These are phyloP conservation scores for Paxillus involutus DNA, from an alignment of 768 basidiomycete species.

Conservation along the genomic window DNA sequence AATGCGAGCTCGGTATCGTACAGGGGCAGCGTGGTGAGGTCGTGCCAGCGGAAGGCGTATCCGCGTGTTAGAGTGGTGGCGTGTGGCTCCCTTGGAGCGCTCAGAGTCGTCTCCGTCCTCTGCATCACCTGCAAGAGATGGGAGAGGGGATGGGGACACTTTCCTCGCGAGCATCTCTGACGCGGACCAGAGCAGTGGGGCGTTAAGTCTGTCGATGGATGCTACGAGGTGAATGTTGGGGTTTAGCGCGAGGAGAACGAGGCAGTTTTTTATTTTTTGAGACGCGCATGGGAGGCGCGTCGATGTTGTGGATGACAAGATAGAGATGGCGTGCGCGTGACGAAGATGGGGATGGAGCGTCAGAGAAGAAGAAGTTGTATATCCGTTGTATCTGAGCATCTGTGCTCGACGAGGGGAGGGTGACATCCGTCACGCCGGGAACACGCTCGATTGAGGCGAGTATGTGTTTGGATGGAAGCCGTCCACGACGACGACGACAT, in stretches of 20 bases:
- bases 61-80: conserved; percentile 46
- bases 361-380: conserved; percentile 55
- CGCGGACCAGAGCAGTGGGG: conserved; percentile 81
- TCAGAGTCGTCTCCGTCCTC: no score
- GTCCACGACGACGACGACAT: conserved; percentile 78
- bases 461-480: conserved; percentile 70
- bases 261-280: conserved; percentile 60
- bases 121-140: background rate
- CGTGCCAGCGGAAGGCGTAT: conserved; percentile 85
- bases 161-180: conserved; percentile 63
- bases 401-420: conserved; percentile 26
- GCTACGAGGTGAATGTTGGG: conserved; percentile 80
- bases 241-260: conserved; percentile 71
- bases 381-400: conserved; percentile 69
- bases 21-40: conserved; percentile 79
- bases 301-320: conserved; percentile 88
- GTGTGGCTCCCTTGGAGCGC: no score
- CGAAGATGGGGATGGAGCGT: conserved; percentile 13
- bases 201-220: conserved; percentile 85
- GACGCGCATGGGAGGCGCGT: conserved; percentile 67
- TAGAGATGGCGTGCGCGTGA: conserved; percentile 49
- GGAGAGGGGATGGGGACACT: conserved; percentile 7
- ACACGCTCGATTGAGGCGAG: conserved; percentile 54
- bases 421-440: conserved; percentile 15
- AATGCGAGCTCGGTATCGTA: conserved; percentile 79